These are phyloP conservation scores for Penicillium subrubescens DNA, from an alignment of 495 filamentous ascomycete species.

Conservation along the genomic window DNA sequence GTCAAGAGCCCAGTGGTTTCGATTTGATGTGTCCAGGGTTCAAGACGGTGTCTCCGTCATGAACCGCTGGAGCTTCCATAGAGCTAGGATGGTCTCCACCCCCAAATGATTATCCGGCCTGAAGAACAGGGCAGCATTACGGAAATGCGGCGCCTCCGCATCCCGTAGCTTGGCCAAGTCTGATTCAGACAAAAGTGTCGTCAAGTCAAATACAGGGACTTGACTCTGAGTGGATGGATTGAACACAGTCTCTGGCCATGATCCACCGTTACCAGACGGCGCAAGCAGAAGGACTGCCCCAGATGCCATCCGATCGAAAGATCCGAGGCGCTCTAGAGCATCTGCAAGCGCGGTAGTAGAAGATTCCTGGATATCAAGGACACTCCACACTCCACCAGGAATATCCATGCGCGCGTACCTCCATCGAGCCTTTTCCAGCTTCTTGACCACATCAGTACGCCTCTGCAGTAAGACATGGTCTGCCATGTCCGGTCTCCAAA, in stretches of 20 bases:
- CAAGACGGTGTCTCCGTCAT: conserved; percentile 24
- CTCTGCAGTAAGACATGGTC: conserved; percentile 56
- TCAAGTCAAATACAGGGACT: conserved; percentile 50
- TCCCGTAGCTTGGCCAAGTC: conserved; percentile 36
- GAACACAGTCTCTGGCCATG: conserved; percentile 28
- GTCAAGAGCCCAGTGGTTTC: background rate
- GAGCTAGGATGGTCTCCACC: conserved; percentile 51
- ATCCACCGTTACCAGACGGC: background rate
- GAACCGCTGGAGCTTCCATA: conserved; percentile 73
- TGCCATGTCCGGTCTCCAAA: conserved; percentile 74
- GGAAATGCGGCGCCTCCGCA: conserved; percentile 24
- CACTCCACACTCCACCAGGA: conserved; percentile 37
- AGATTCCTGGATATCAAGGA: conserved; percentile 27
- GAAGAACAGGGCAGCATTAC: conserved; percentile 36
- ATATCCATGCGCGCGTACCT: conserved; percentile 24
- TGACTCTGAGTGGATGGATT: conserved; percentile 33
- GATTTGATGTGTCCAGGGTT: background rate
- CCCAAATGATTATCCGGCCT: conserved; percentile 41
- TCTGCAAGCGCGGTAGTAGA: conserved; percentile 32
- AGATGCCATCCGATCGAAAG: conserved; percentile 31
- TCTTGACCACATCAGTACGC: conserved; percentile 48
- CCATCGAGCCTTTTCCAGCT: conserved; percentile 31
- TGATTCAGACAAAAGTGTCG: conserved; percentile 35
- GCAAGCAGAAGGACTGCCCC: conserved; percentile 37
- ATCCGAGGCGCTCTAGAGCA: conserved; percentile 26